Base-by-base conservation (phyloP, 2,329 filamentous ascomycete species). In the Pseudocercospora macadamiae region DNA sequence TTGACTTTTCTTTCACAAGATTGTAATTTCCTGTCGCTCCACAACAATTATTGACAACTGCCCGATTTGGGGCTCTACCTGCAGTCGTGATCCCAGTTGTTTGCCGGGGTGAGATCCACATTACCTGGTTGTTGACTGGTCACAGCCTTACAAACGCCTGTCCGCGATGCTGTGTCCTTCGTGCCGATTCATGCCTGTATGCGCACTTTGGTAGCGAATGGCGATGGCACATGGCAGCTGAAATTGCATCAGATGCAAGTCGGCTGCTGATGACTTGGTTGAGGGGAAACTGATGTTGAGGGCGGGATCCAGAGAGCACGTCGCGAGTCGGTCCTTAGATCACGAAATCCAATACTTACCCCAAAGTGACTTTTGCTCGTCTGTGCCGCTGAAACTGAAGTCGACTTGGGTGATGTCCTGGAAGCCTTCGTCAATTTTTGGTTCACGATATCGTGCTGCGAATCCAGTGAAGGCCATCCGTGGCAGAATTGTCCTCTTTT, bases 381-480 rank as follows among this genome's bases (percentile, higher is more conserved):
- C 82, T 1, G 81, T 83, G 0, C 91, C 91, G 51, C 51, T 25
- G 52, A 66, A 64, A 6, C 34, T 39, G 69, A 99, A 99, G 28
- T 89, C 84, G 0, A 96, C 78, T 55, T 86, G 84, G 1, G 84
- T 80, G 32, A 99, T 84, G 65, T 97, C 91, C 63, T 89, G 79
- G 68, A 97, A 97, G 0, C 93, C 93, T 75, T 99, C 95, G 10
- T 83, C 81, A 1, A 83, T 60, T 36, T 81, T 83, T 0, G 93
- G 95, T 65, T 88, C 82, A 64, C 86, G 86, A 75, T 90, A 95
- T 54, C 90, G 83, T 7, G 86, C 84, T 14, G 81, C 78, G 70
- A 91, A 99, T 10, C 86, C 83, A 21, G 82, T 86, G 73, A 97
- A 97, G 0, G 95, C 93, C 63, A 95, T 80, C 44, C 84, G 85